phyloP scores from a whole-genome alignment of 305 asterid species.

The Petunia hybrid region DNA sequence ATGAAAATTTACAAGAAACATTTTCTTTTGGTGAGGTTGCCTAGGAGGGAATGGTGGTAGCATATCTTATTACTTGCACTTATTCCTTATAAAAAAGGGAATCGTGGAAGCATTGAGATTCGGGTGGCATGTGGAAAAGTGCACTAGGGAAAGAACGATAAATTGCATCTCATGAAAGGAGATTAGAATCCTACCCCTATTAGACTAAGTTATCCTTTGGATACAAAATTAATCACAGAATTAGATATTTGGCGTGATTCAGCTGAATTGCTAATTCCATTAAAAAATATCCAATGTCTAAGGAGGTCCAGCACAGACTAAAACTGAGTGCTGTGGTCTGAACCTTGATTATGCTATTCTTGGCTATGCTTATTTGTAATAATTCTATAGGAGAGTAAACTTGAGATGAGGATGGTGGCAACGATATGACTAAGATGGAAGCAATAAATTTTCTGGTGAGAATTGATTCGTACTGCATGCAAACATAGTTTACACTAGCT shows the following conservation, averaged over 20 bases:
- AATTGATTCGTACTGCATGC: neutral
- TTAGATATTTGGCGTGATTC: neutral
- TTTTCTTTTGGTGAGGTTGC: constrained; percentile 3
- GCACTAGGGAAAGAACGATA: neutral
- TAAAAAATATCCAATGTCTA: neutral
- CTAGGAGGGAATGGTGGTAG: neutral
- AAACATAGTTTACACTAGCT: neutral
- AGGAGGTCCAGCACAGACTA: neutral
- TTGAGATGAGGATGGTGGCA: neutral
- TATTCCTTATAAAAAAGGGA: neutral
- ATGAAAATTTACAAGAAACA: neutral
- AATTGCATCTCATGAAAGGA: neutral
- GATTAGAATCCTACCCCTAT: neutral
- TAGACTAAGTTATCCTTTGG: neutral
- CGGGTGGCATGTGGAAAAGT: neutral
- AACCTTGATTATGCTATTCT: neutral
- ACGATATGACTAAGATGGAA: neutral
- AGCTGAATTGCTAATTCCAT: neutral
- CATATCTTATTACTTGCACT: neutral
- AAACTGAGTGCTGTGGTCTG: neutral
- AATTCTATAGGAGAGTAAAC: neutral
- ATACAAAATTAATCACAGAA: constrained; percentile 4
- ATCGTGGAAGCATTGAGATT: neutral
- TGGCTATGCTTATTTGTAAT: neutral
- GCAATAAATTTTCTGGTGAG: neutral